Evolutionary conservation across 2,329 filamentous ascomycete species (phyloP).

Genomic region (Penicillium italicum): DNA sequence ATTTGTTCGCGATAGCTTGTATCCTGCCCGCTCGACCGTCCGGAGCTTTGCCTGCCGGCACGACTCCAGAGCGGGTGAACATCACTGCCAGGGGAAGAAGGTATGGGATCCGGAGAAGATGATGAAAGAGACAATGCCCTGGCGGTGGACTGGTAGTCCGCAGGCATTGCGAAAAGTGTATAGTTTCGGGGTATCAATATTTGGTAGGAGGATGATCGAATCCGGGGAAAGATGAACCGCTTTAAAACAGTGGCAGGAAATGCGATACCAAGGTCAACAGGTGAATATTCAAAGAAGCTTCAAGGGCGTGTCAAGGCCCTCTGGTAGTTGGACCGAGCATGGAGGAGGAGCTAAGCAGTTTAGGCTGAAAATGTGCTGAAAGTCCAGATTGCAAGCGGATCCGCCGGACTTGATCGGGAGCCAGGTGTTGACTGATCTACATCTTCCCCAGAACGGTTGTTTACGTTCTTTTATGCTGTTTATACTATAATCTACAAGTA

Average conservation of each 20-base stretch:
- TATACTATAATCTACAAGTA: background rate
- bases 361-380: slow-evolving; percentile 6
- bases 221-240: slow-evolving; percentile 9
- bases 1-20: slow-evolving; percentile 37
- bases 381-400: slow-evolving; percentile 9
- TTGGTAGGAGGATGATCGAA: slow-evolving; percentile 1
- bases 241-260: slow-evolving; percentile 2
- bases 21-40: slow-evolving; percentile 32
- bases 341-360: slow-evolving; percentile 4
- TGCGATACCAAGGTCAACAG: background rate
- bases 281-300: background rate
- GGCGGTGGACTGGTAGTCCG: slow-evolving; percentile 51
- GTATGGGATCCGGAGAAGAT: slow-evolving; percentile 43
- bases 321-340: slow-evolving; percentile 18
- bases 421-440: slow-evolving; percentile 7
- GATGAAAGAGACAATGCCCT: slow-evolving; percentile 53
- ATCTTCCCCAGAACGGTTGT: background rate
- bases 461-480: background rate
- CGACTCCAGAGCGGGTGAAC: slow-evolving; percentile 53
- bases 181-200: slow-evolving; percentile 5
- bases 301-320: slow-evolving; percentile 23
- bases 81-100: slow-evolving; percentile 42
- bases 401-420: slow-evolving; percentile 3
- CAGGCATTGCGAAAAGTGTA: slow-evolving; percentile 35
- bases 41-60: slow-evolving; percentile 40